Percentiles rank a stretch among this genome's conserved stretches.
phyloP scores from a whole-genome alignment of 169 alveolate genomes.

The Eimeria tenella region DNA sequence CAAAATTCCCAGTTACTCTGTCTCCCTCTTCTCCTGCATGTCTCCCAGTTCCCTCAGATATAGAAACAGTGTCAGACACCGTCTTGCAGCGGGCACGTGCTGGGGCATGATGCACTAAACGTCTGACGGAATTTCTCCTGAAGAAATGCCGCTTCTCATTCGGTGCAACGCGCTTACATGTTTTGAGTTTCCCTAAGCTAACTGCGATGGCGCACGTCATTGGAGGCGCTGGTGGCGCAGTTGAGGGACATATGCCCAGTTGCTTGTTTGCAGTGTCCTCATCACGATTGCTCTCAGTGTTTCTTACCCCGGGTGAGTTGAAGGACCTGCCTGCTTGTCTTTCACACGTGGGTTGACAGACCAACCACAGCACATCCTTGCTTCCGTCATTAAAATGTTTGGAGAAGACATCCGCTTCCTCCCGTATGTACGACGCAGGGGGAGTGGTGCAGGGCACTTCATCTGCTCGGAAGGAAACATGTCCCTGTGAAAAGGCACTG shows the following conservation, averaged over 20 bases:
- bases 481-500: constrained; percentile 3
- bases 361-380: background rate
- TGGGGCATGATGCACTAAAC: background rate
- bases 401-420: background rate
- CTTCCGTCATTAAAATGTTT: background rate
- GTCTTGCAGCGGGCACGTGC: background rate
- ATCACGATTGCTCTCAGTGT: background rate
- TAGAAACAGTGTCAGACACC: constrained; percentile 10
- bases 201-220: constrained; percentile 7
- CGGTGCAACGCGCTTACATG: background rate
- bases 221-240: constrained; percentile 40
- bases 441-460: background rate
- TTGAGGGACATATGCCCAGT: background rate
- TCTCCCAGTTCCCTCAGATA: background rate
- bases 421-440: background rate
- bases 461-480: background rate
- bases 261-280: background rate
- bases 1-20: background rate
- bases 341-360: background rate
- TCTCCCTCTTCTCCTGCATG: background rate
- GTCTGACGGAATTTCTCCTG: background rate
- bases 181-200: background rate
- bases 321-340: background rate
- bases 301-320: background rate
- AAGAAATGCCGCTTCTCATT: background rate